Percentiles rank a stretch among this genome's conserved stretches.
Evolutionary conservation across 139 green algal species (phyloP).

Genomic region (Chlorella sp.): DNA sequence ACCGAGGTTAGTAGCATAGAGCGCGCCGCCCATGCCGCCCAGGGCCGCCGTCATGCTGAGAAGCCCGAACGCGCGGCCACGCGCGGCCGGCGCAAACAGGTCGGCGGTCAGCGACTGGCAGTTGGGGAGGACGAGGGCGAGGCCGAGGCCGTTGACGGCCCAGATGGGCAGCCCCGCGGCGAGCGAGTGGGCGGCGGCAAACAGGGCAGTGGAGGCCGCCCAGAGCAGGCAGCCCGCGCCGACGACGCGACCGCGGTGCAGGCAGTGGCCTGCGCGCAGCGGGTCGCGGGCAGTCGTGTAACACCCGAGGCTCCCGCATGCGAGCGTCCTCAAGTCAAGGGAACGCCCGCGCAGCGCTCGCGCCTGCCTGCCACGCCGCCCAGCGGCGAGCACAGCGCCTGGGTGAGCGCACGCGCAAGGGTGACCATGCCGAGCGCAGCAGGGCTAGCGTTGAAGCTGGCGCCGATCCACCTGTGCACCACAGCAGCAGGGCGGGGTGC

Average conservation of each 20-base stretch:
- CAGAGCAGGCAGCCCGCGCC: slow-evolving; percentile 71
- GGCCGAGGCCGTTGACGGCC: slow-evolving; percentile 73
- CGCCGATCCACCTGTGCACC: slow-evolving; percentile 75
- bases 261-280: slow-evolving; percentile 28
- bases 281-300: background rate
- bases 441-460: slow-evolving; percentile 61
- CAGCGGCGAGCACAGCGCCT: slow-evolving; percentile 58
- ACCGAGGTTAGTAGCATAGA: slow-evolving; percentile 79
- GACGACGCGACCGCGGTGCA: slow-evolving; percentile 59
- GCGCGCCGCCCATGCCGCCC: slow-evolving; percentile 51
- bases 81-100: slow-evolving; percentile 40
- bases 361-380: slow-evolving; percentile 42
- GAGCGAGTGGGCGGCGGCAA: slow-evolving; percentile 34
- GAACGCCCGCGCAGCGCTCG: background rate
- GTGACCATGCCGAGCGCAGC: slow-evolving; percentile 73
- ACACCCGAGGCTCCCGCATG: background rate
- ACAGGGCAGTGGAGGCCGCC: slow-evolving; percentile 66
- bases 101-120: slow-evolving; percentile 68
- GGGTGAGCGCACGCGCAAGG: slow-evolving; percentile 65
- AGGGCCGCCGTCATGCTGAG: slow-evolving; percentile 59
- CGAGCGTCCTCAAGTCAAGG: background rate
- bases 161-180: slow-evolving; percentile 56
- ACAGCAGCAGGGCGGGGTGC: slow-evolving; percentile 65
- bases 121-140: slow-evolving; percentile 75
- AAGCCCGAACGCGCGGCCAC: slow-evolving; percentile 69